A percentile compares a stretch with the other conserved stretches of the same genome.
These are phyloP conservation scores for Laetiporus sulphureus DNA, from an alignment of 1,284 basidiomycete species.

Conservation along the genomic window DNA sequence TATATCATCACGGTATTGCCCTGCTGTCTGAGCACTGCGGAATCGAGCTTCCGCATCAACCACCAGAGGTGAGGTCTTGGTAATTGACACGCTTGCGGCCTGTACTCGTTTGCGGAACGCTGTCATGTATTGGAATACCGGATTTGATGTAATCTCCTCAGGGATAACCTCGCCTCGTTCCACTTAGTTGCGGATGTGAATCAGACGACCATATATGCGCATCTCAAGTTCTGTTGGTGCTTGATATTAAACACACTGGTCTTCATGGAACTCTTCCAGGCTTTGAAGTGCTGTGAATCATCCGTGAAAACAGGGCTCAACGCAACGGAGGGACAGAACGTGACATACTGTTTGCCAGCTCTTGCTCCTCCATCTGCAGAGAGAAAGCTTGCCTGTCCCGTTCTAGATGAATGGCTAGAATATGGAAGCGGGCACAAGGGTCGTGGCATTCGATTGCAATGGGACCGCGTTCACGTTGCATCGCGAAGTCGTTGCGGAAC, in stretches of 20 bases:
- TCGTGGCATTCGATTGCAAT: slow-evolving; percentile 89
- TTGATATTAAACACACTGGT: slow-evolving; percentile 60
- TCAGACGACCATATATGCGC: slow-evolving; percentile 89
- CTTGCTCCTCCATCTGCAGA: slow-evolving; percentile 77
- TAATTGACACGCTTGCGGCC: slow-evolving; percentile 70
- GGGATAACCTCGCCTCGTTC: slow-evolving; percentile 84
- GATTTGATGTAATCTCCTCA: slow-evolving; percentile 58
- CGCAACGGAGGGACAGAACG: slow-evolving; percentile 9
- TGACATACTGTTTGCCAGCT: slow-evolving; percentile 86
- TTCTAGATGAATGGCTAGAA: slow-evolving; percentile 78
- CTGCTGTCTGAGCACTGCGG: slow-evolving; percentile 44
- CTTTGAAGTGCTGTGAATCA: slow-evolving; percentile 73
- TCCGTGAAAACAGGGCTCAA: neutral
- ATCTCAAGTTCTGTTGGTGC: slow-evolving; percentile 91
- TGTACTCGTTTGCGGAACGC: slow-evolving; percentile 80
- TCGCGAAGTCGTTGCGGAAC: slow-evolving; percentile 93
- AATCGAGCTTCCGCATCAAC: slow-evolving; percentile 51
- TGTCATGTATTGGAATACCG: slow-evolving; percentile 78
- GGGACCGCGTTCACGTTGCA: slow-evolving; percentile 79
- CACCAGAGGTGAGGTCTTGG: slow-evolving; percentile 50
- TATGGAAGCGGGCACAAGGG: slow-evolving; percentile 91
- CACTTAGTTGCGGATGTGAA: slow-evolving; percentile 81
- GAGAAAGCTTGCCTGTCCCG: slow-evolving; percentile 58
- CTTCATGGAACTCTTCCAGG: slow-evolving; percentile 91
- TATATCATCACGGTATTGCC: slow-evolving; percentile 66